Base-by-base conservation (phyloP, 2,329 filamentous ascomycete genomes). In the Coniochaeta prunicola region DNA sequence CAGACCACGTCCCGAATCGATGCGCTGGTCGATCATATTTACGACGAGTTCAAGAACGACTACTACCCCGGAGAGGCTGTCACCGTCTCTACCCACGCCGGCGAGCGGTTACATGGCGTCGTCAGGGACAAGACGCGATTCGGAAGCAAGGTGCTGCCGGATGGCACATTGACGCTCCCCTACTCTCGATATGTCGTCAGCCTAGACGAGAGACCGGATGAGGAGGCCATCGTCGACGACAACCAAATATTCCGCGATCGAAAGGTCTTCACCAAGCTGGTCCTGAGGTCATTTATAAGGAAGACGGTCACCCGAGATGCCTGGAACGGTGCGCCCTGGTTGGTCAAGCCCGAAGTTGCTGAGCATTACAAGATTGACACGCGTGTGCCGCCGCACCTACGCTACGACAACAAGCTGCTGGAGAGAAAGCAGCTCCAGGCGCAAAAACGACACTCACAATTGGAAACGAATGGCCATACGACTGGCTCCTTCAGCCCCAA, bases 271-370 rank as follows among this genome's bases (percentile, higher is more conserved):
- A 97, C 93, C 30, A 97, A 99, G 74, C 87, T 92, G 55, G 92
- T 97, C 71, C 79, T 99, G 42, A 87, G 93, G 34, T 91, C 92
- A 6, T 99, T 97, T 64, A 90, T 99, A 63, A 96, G 96, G 71
- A 92, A 96, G 73, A 94, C 92, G 0, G 89, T 97, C n/a, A 89
- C 87, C 1, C 81, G 93, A 61, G 94, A 97, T 68, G 85, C 91
- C 4, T 97, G 92, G 91, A 93, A 87, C 61, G 93, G 93, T n/a
- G 94, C 94, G 0, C 93, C 94, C 0, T 99, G 94, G 94, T 77
- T 96, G 58, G 93, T 97, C 19, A 97, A 96, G 74, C 83, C 89
- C 36, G 87, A 91, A 58, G 86, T 96, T 60, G 94, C 94, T 1
- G 84, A 85, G 53, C 82, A 87, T 62, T 96, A 94, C 72, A 87